Evolutionary conservation across 2,329 filamentous ascomycete species (phyloP).

Genomic region (Trichophyton mentagrophytes): DNA sequence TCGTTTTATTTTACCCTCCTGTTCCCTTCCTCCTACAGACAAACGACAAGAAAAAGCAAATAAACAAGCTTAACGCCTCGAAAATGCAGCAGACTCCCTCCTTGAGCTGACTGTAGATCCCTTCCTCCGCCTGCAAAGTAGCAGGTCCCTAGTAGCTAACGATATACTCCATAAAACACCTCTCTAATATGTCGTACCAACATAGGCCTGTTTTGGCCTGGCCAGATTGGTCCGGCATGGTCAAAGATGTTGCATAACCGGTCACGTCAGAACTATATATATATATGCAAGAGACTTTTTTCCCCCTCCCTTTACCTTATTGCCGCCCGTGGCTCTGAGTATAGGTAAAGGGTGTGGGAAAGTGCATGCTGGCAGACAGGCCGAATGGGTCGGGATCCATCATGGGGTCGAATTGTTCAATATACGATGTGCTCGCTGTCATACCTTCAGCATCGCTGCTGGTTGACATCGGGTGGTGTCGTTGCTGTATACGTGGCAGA

Average conservation of each 20-base stretch:
- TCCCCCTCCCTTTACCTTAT: conserved; percentile 7
- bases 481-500: not conserved
- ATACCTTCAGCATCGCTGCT: conserved; percentile 29
- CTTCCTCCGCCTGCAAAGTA: not conserved
- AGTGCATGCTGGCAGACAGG: conserved; percentile 87
- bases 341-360: conserved; percentile 62
- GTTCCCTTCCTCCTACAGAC: not conserved
- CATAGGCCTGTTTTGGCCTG: not conserved
- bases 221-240: not conserved
- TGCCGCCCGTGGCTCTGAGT: conserved; percentile 28
- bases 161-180: not conserved
- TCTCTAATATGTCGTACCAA: not conserved
- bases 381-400: conserved; percentile 90
- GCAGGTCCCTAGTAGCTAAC: not conserved
- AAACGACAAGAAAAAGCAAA: not conserved
- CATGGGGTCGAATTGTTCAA: conserved; percentile 70
- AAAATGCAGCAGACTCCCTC: not conserved
- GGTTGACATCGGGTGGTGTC: not conserved
- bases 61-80: not conserved
- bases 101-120: not conserved
- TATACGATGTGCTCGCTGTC: conserved; percentile 39
- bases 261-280: no score
- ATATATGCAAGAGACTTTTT: no score
- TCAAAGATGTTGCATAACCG: not conserved
- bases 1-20: not conserved